These are phyloP conservation scores for Rhinocladiella mackenziei DNA, from an alignment of 2,329 filamentous ascomycete species.

Conservation along the genomic window DNA sequence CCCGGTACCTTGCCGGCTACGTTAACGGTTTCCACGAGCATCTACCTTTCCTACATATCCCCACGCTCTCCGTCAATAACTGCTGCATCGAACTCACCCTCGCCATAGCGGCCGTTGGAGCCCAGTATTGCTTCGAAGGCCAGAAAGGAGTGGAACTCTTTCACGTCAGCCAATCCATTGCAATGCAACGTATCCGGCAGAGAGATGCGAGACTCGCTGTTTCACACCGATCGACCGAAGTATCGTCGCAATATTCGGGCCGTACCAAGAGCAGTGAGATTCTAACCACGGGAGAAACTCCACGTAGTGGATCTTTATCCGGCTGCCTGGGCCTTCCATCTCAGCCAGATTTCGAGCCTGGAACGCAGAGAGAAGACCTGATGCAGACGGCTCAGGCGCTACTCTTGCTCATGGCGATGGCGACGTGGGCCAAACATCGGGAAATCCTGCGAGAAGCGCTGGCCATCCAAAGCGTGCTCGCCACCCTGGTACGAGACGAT, in stretches of 20 bases:
- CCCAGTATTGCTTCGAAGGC: conserved; percentile 29
- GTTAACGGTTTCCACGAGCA: conserved; percentile 31
- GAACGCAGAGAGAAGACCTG: conserved; percentile 18
- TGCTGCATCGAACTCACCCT: conserved; percentile 26
- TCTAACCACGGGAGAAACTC: conserved; percentile 12
- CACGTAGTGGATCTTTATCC: conserved; percentile 19
- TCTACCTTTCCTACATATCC: conserved; percentile 29
- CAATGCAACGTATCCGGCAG: conserved; percentile 27
- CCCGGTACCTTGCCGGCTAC: conserved; percentile 29
- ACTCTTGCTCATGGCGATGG: conserved; percentile 30
- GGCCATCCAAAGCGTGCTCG: conserved; percentile 30
- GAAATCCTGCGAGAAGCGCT: conserved; percentile 30
- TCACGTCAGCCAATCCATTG: conserved; percentile 25
- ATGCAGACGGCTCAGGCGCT: conserved; percentile 29
- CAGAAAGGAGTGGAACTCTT: conserved; percentile 29
- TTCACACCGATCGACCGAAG: conserved; percentile 28
- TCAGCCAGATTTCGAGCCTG: conserved; percentile 15
- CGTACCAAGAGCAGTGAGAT: conserved; percentile 7
- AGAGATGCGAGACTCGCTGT: conserved; percentile 23
- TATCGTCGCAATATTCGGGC: conserved; percentile 13
- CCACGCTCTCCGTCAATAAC: conserved; percentile 22
- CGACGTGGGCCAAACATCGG: conserved; percentile 31
- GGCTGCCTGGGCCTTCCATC: conserved; percentile 21
- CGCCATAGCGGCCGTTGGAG: conserved; percentile 29
- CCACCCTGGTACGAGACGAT: conserved; percentile 29